Percentiles rank a stretch among this genome's conserved stretches.
These are phyloP conservation scores for Eucalyptus brandiana DNA, from an alignment of 345 rosid species.

Conservation along the genomic window DNA sequence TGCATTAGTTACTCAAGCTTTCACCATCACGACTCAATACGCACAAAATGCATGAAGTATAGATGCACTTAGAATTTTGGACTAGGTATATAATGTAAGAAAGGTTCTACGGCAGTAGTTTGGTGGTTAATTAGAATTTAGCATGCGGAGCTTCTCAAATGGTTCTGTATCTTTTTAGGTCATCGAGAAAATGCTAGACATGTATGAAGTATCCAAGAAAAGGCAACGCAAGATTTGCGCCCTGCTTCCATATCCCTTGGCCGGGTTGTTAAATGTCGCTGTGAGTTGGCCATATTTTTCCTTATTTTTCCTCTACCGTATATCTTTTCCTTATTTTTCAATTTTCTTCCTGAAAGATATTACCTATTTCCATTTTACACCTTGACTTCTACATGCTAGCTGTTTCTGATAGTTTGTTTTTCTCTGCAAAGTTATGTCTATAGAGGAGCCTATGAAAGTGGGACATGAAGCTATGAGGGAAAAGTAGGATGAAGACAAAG, in stretches of 20 bases:
- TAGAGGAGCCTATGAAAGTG: background rate
- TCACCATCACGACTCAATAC: background rate
- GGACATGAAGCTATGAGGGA: background rate
- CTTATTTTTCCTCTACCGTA: background rate
- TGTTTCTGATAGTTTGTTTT: background rate
- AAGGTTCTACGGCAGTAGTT: background rate
- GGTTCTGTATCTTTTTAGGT: background rate
- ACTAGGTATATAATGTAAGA: background rate
- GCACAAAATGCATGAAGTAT: background rate
- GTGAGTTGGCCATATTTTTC: conserved; percentile 33
- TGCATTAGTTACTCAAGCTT: background rate
- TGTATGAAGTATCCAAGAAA: background rate
- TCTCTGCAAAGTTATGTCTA: background rate
- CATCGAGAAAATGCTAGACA: background rate
- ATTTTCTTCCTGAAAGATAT: background rate
- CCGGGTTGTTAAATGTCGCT: conserved; percentile 71
- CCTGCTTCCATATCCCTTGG: conserved; percentile 30
- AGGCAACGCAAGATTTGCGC: conserved; percentile 14
- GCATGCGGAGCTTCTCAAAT: background rate
- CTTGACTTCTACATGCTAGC: background rate
- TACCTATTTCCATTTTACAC: background rate
- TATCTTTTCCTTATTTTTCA: background rate
- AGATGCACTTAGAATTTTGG: background rate
- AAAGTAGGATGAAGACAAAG: background rate
- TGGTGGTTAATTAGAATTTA: background rate